These are phyloP conservation scores for Gracilaria gracilis DNA, from an alignment of 23 red algal species.

Conservation along the genomic window DNA sequence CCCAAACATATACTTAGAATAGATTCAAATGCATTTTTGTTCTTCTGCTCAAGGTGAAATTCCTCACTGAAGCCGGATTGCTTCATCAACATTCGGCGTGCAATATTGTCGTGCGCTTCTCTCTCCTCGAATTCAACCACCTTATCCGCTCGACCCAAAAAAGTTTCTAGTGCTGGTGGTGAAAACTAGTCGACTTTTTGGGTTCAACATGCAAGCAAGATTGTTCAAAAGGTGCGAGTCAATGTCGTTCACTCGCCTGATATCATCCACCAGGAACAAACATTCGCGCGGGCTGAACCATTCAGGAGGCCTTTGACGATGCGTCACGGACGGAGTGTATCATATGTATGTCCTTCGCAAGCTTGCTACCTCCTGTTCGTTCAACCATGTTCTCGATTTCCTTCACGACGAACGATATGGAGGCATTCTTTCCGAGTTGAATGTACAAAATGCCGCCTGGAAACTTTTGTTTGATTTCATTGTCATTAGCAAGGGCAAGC, in stretches of 20 bases:
- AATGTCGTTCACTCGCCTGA: conserved; percentile 3
- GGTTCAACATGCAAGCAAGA: neutral
- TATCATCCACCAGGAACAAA: conserved; percentile 16
- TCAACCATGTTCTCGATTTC: too few relatives aligned
- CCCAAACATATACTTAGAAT: conserved; percentile 8
- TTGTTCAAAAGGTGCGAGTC: neutral
- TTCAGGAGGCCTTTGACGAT: neutral
- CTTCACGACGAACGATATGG: too few relatives aligned
- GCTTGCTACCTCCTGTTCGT: too few relatives aligned
- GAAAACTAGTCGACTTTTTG: neutral
- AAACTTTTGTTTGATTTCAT: too few relatives aligned
- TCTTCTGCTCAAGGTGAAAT: neutral
- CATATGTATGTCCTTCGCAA: too few relatives aligned
- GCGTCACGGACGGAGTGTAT: neutral
- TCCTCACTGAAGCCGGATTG: neutral
- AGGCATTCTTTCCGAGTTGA: too few relatives aligned
- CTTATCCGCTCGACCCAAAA: neutral
- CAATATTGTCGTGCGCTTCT: neutral
- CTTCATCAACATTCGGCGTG: neutral
- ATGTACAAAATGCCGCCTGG: too few relatives aligned
- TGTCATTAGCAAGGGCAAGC: too few relatives aligned
- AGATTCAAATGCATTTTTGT: neutral
- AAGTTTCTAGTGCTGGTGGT: neutral
- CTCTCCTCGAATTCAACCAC: neutral
- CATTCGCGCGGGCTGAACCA: neutral